Evolutionary conservation across 352 stramenopile genomes (phyloP).

Genomic region (Thalassiosira oceanica): DNA sequence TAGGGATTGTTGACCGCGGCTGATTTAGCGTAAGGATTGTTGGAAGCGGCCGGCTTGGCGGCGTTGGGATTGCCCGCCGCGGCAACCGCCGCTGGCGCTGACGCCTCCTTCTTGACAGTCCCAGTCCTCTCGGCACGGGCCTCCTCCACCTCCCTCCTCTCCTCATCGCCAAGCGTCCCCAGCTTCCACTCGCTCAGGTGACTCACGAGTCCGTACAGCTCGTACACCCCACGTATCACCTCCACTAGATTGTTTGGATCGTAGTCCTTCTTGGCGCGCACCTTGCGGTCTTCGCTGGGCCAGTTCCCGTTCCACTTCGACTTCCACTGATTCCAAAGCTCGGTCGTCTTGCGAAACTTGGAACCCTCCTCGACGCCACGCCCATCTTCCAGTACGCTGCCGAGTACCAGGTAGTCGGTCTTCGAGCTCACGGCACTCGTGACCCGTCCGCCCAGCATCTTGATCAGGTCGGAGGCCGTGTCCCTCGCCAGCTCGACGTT

Average conservation of each 20-base stretch:
- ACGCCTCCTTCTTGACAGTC: neutral
- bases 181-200: slow-evolving; percentile 47
- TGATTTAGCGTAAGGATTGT: slow-evolving; percentile 34
- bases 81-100: slow-evolving; percentile 53
- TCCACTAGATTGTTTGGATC: slow-evolving; percentile 41
- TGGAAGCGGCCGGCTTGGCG: slow-evolving; percentile 2
- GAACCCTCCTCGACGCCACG: slow-evolving; percentile 61
- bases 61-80: slow-evolving; percentile 9
- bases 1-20: slow-evolving; percentile 55
- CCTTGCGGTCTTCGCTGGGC: neutral
- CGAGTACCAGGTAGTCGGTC: slow-evolving; percentile 82
- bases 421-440: slow-evolving; percentile 79
- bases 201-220: slow-evolving; percentile 30
- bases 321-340: slow-evolving; percentile 34
- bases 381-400: slow-evolving; percentile 83
- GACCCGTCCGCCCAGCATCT: slow-evolving; percentile 78
- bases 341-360: slow-evolving; percentile 90
- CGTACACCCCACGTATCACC: slow-evolving; percentile 26
- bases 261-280: slow-evolving; percentile 13
- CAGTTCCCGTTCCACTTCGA: slow-evolving; percentile 5
- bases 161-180: slow-evolving; percentile 5
- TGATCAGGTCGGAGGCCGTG: slow-evolving; percentile 65
- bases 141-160: slow-evolving; percentile 11
- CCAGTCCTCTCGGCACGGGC: neutral
- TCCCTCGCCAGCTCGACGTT: slow-evolving; percentile 47